A percentile compares a stretch with the other conserved stretches of the same genome.
Conservation (phyloP, 2,329 filamentous ascomycete species). For the Rhinocladiella mackenziei region DNA sequence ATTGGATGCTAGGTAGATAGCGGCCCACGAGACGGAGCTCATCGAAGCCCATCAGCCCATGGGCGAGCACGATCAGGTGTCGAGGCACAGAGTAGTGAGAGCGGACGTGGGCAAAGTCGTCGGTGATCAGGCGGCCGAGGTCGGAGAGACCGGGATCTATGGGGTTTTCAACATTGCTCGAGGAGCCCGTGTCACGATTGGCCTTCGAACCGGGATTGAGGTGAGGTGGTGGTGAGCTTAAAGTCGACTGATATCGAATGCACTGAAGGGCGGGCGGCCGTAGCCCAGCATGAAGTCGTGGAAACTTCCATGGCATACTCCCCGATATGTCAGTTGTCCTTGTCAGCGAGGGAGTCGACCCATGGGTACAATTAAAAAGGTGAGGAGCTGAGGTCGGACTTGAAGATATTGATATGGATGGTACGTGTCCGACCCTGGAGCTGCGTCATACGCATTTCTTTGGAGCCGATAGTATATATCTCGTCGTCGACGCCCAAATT, state of each 20-base stretch:
- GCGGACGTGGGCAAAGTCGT: conserved; percentile 59
- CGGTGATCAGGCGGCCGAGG: conserved; percentile 52
- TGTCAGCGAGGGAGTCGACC: too few species aligned
- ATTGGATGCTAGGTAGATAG: conserved; percentile 55
- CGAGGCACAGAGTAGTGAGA: conserved; percentile 56
- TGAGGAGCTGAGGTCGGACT: too few species aligned
- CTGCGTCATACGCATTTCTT: too few species aligned
- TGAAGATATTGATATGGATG: too few species aligned
- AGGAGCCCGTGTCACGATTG: conserved; percentile 1
- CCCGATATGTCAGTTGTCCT: too few species aligned
- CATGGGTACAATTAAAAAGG: too few species aligned
- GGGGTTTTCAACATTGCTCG: conserved; percentile 16
- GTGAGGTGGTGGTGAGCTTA: neutral
- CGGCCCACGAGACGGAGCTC: conserved; percentile 55
- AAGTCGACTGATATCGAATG: neutral
- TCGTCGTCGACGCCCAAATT: too few species aligned
- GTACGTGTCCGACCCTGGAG: too few species aligned
- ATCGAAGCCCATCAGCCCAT: conserved; percentile 64
- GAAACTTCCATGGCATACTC: conserved; percentile 23
- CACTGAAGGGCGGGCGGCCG: neutral
- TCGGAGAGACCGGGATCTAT: conserved; percentile 29
- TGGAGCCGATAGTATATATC: too few species aligned
- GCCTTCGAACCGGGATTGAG: neutral
- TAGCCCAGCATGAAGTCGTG: conserved; percentile 11
- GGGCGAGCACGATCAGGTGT: conserved; percentile 59